Conservation (phyloP, 2,329 filamentous ascomycete species). For the Cordyceps javanica region DNA sequence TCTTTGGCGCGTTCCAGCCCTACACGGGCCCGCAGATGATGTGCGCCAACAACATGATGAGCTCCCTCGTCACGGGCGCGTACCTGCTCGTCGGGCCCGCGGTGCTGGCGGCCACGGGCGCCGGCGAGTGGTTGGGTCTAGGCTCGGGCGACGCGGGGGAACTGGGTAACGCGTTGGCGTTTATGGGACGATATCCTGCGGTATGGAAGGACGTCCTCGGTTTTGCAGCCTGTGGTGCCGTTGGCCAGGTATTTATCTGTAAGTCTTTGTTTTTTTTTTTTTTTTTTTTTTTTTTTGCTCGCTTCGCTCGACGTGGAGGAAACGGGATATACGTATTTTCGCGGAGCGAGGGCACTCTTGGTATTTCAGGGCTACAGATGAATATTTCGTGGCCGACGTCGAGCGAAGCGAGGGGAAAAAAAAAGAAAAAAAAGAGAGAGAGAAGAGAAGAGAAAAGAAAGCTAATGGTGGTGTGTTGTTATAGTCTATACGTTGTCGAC, state of each 20-base stretch:
- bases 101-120: constrained; percentile 63
- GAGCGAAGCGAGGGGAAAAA: not conserved
- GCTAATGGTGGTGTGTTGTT: constrained; percentile 19
- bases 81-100: constrained; percentile 72
- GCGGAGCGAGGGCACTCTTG: not conserved
- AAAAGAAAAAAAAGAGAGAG: not conserved
- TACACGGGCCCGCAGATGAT: constrained; percentile 98
- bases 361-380: not conserved
- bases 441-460: not conserved
- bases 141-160: constrained; percentile 66
- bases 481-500: constrained; percentile 82
- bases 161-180: constrained; percentile 69
- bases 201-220: constrained; percentile 85
- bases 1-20: constrained; percentile 72
- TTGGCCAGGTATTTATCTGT: constrained; percentile 96
- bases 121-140: constrained; percentile 62
- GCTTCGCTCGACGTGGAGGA: not conserved
- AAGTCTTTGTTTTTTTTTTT: no score
- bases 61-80: constrained; percentile 64
- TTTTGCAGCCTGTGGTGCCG: constrained; percentile 82
- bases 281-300: not conserved
- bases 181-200: constrained; percentile 71
- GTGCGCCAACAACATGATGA: constrained; percentile 92
- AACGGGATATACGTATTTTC: not conserved
- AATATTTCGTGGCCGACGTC: not conserved